These are phyloP conservation scores for Arthrobotrys conoides DNA, from an alignment of 2,329 filamentous ascomycete species.

Conservation along the genomic window DNA sequence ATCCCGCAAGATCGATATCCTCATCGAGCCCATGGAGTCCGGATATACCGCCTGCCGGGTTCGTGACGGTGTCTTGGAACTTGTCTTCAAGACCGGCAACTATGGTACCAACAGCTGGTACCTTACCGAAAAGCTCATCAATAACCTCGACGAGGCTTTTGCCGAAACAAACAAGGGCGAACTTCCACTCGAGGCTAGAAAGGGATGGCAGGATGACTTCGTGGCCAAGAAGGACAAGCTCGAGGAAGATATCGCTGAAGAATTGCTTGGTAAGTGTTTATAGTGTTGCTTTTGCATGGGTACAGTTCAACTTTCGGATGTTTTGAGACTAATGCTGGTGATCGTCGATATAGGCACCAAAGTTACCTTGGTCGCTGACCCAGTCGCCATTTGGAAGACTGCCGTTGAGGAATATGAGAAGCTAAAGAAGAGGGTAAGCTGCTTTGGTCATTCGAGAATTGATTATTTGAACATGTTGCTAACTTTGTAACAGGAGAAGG, in stretches of 20 bases:
- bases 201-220: slow-evolving; percentile 33
- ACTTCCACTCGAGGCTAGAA: slow-evolving; percentile 36
- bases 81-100: slow-evolving; percentile 42
- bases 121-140: slow-evolving; percentile 35
- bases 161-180: slow-evolving; percentile 33
- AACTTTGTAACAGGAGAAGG: slow-evolving; percentile 25
- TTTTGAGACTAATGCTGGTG: not conserved
- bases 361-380: slow-evolving; percentile 48
- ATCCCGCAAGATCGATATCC: slow-evolving; percentile 37
- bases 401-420: slow-evolving; percentile 42
- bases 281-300: not conserved
- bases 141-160: slow-evolving; percentile 35
- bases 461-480: not conserved
- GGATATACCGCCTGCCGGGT: slow-evolving; percentile 41
- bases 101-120: slow-evolving; percentile 50
- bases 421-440: slow-evolving; percentile 53
- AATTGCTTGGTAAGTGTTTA: slow-evolving; percentile 42
- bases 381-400: slow-evolving; percentile 40
- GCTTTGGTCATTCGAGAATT: not conserved
- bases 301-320: too few species aligned
- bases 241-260: slow-evolving; percentile 30
- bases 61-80: slow-evolving; percentile 48
- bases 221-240: slow-evolving; percentile 40
- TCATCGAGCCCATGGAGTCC: slow-evolving; percentile 24
- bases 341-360: slow-evolving; percentile 19